Percentiles rank a stretch among this genome's conserved stretches.
These are phyloP conservation scores for Diaporthe citri DNA, from an alignment of 2,329 filamentous ascomycete genomes.

Conservation along the genomic window DNA sequence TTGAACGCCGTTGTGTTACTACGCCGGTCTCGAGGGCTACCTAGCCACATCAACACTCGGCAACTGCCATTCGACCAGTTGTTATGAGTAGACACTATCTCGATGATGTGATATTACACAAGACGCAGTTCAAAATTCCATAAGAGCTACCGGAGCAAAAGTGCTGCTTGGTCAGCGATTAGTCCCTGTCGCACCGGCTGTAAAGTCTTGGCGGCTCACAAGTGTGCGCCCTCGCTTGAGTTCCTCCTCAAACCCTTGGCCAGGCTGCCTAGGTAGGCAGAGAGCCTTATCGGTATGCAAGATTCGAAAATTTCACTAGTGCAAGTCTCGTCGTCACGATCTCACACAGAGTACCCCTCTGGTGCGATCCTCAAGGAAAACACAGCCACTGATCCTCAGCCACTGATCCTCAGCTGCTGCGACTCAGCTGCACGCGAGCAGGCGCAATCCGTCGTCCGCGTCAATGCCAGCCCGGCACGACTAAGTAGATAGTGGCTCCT, in stretches of 20 bases:
- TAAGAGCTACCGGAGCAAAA: not conserved
- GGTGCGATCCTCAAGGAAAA: not conserved
- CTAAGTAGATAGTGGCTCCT: not conserved
- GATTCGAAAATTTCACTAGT: conserved; percentile 1
- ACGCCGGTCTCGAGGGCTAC: not conserved
- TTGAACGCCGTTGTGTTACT: too few species aligned
- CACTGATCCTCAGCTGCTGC: conserved; percentile 1
- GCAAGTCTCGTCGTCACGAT: conserved; percentile 21
- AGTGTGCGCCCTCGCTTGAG: not conserved
- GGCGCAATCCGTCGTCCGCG: not conserved
- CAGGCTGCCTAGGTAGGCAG: not conserved
- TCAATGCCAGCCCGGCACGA: not conserved
- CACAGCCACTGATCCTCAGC: conserved; percentile 20
- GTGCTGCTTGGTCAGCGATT: not conserved
- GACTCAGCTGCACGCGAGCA: conserved; percentile 5
- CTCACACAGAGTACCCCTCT: not conserved
- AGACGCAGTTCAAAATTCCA: not conserved
- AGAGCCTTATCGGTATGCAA: not conserved
- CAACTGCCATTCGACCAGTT: not conserved
- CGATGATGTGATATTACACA: conserved; percentile 2
- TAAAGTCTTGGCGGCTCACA: conserved; percentile 24
- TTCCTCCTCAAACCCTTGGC: not conserved
- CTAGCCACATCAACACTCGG: not conserved
- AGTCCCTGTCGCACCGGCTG: conserved; percentile 1
- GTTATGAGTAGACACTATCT: not conserved